Evolutionary conservation across 2,329 filamentous ascomycete species (phyloP), one percentile per base, ranked within the genome.

Genomic region (Neonectria hederae): DNA sequence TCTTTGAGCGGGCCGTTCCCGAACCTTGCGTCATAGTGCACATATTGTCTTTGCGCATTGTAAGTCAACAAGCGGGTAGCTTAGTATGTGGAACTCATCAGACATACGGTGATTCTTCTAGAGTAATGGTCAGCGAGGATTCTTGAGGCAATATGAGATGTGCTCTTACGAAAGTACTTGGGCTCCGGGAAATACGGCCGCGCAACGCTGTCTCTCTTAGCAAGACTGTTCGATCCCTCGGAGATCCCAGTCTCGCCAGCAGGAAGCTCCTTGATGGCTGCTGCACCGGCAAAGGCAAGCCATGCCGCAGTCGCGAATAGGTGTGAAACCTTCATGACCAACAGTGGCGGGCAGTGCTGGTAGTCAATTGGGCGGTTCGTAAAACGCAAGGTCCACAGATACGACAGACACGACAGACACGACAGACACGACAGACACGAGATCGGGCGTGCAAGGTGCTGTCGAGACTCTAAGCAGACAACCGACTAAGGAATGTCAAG

Each of bases 1-100:
- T 91, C 79, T 4, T 76, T 74, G 21, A 86, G 76, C n/a, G 76
- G 68, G 22, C 76, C 69, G 14, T 75, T 72, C 49, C 78, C 76
- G 64, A 83, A 86, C 14, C 80, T 77, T 4, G 56, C 54, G 55
- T 82, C 80, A 65, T 82, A 82, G 59, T 79, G 77, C 14, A 65
- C 60, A 48, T 71, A 43, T 28, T 57, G 32, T 53, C 75, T 76
- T 58, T 52, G 45, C 45, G 19, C 21, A 38, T 28, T 24, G n/a
- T 10, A 28, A 19, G 46, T 74, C 59, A 73, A 67, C 48, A 59
- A 32, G 14, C 13, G 48, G n/a, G 51, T 8, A 9, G 5, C 10
- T 9, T 28, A 28, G 28, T 19, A 13, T 26, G 53, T 28, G 32
- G 43, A 22, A 35, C 35, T 28, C 14, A 51, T 19, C 28, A 54